These are phyloP conservation scores for Trichoderma simmonsii DNA, from an alignment of 2,329 filamentous ascomycete genomes.

Conservation along the genomic window DNA sequence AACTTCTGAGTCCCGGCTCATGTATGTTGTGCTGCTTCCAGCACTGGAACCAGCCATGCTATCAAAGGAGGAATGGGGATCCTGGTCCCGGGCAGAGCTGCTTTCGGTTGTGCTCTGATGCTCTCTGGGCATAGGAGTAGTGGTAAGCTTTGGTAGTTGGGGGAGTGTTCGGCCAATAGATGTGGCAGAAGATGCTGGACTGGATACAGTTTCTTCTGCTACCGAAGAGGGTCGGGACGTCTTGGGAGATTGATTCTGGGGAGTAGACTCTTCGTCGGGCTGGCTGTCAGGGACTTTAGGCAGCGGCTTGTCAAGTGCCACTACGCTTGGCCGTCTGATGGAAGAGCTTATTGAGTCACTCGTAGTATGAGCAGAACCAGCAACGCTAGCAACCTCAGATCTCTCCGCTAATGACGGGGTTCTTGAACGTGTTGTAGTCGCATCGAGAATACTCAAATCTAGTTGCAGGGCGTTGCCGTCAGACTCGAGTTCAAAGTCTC, in stretches of 20 bases:
- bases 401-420: slow-evolving; percentile 34
- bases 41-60: slow-evolving; percentile 73
- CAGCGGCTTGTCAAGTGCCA: slow-evolving; percentile 63
- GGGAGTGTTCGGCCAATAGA: slow-evolving; percentile 50
- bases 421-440: slow-evolving; percentile 35
- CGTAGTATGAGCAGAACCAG: slow-evolving; percentile 38
- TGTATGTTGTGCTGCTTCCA: slow-evolving; percentile 74
- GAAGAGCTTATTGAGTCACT: slow-evolving; percentile 37
- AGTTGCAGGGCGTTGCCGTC: slow-evolving; percentile 55
- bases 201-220: slow-evolving; percentile 41
- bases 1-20: slow-evolving; percentile 76
- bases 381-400: slow-evolving; percentile 38
- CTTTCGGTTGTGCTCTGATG: slow-evolving; percentile 50
- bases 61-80: slow-evolving; percentile 58
- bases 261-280: slow-evolving; percentile 18
- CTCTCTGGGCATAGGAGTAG: slow-evolving; percentile 45
- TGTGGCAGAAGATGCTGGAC: slow-evolving; percentile 45
- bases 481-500: slow-evolving; percentile 85
- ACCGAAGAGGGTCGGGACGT: slow-evolving; percentile 44
- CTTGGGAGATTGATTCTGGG: slow-evolving; percentile 33
- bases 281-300: slow-evolving; percentile 55
- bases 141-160: slow-evolving; percentile 56
- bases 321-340: slow-evolving; percentile 38
- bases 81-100: slow-evolving; percentile 43
- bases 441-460: slow-evolving; percentile 51